phyloP scores from a whole-genome alignment of 768 basidiomycete genomes.

The Mycena indigotica region DNA sequence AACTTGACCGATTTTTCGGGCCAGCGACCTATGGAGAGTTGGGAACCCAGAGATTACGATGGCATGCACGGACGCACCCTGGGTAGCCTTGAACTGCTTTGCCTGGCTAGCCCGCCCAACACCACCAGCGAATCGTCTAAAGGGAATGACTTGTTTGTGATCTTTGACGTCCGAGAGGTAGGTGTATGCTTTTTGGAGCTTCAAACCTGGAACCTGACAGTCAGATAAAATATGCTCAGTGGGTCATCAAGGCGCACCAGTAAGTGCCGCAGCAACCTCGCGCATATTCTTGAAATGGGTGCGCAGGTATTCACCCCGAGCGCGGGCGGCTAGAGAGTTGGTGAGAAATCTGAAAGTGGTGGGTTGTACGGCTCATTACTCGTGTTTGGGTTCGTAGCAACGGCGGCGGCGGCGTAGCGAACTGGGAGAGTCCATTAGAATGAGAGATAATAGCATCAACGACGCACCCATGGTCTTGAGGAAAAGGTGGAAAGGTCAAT shows the following conservation, averaged over 20 bases:
- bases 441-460: neutral
- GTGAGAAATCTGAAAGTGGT: constrained; percentile 21
- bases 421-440: constrained; percentile 46
- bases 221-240: neutral
- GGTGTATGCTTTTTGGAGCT: constrained; percentile 90
- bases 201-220: constrained; percentile 61
- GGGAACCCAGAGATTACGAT: neutral
- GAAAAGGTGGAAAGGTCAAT: neutral
- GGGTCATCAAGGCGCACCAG: constrained; percentile 56
- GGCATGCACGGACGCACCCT: constrained; percentile 61
- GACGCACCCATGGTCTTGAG: constrained; percentile 18
- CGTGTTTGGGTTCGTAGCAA: constrained; percentile 93
- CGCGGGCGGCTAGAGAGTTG: constrained; percentile 70
- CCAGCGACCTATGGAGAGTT: constrained; percentile 81
- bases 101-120: constrained; percentile 94
- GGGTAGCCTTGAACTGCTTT: constrained; percentile 94
- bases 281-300: constrained; percentile 99
- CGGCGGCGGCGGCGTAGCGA: constrained; percentile 89
- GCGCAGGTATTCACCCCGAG: constrained; percentile 95
- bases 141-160: constrained; percentile 96
- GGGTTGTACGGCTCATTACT: constrained; percentile 49
- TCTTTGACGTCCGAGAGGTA: constrained; percentile 94
- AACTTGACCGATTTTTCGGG: constrained; percentile 98
- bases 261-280: constrained; percentile 93
- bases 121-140: constrained; percentile 93